Conservation (phyloP, 1,284 basidiomycete genomes). For the Polyporus tsugae region DNA sequence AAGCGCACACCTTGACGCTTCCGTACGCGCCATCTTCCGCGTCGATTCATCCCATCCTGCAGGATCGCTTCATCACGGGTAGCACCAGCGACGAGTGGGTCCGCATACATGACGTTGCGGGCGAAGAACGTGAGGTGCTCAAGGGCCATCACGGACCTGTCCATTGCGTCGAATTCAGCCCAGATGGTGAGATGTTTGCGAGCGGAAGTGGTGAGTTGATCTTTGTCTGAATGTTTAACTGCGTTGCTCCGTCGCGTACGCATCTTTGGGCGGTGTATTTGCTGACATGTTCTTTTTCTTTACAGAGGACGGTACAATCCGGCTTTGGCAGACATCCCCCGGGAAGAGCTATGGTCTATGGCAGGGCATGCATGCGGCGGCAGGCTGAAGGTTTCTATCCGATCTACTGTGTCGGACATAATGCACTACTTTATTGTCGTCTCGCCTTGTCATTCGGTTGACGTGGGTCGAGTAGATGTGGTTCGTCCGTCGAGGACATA, state of each 20-base stretch:
- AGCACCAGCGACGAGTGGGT: conserved; percentile 95
- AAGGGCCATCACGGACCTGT: conserved; percentile 99
- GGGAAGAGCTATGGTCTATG: conserved; percentile 94
- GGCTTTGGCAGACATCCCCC: conserved; percentile 95
- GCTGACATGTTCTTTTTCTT: conserved; percentile 20
- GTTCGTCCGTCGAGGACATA: conserved; percentile 11
- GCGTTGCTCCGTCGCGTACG: background rate
- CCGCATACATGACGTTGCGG: conserved; percentile 91
- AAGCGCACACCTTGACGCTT: conserved; percentile 74
- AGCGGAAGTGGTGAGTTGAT: conserved; percentile 86
- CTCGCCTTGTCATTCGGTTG: conserved; percentile 14
- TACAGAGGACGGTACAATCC: conserved; percentile 74
- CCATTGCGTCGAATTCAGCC: conserved; percentile 92
- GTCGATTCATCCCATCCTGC: conserved; percentile 88
- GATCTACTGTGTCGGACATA: conserved; percentile 21
- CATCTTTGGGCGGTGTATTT: background rate
- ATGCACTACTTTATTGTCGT: conserved; percentile 35
- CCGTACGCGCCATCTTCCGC: conserved; percentile 90
- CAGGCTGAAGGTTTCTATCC: conserved; percentile 45
- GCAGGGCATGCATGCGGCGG: conserved; percentile 72
- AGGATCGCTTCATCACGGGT: conserved; percentile 95
- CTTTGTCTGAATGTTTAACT: background rate
- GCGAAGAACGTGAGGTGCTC: conserved; percentile 88
- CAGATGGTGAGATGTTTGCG: conserved; percentile 98
- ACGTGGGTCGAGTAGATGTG: conserved; percentile 27